A percentile compares a stretch with the other conserved stretches of the same genome.
Conservation (phyloP, 257 asterid genomes). For the Vinca minor region DNA sequence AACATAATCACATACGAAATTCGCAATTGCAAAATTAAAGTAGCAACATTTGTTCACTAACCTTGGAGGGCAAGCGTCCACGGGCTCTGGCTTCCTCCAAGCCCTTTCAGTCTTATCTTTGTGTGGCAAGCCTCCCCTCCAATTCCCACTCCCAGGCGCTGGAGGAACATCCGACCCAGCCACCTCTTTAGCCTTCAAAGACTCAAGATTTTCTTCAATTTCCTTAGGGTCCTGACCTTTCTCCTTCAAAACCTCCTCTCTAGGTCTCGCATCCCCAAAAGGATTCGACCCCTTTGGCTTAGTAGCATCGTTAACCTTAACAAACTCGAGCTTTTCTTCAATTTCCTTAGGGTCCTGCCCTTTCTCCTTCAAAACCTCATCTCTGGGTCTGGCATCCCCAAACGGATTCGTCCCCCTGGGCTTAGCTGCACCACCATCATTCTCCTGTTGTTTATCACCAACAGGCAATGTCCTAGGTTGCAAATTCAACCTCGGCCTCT, state of each 20-base stretch:
- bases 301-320: too few relatives aligned
- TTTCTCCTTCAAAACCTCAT: conserved; percentile 92
- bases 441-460: conserved; percentile 24
- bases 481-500: conserved; percentile 60
- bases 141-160: conserved; percentile 37
- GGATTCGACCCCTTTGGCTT: conserved; percentile 87
- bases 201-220: conserved; percentile 39
- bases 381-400: conserved; percentile 93
- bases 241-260: conserved; percentile 96
- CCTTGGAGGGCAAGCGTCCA: conserved; percentile 58
- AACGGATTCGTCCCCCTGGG: conserved; percentile 71
- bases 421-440: conserved; percentile 29
- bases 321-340: conserved; percentile 64
- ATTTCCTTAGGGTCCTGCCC: conserved; percentile 90
- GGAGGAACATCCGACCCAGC: conserved; percentile 28
- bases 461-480: conserved; percentile 35
- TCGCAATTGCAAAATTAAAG: not conserved
- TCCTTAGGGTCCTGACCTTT: conserved; percentile 92
- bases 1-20: not conserved
- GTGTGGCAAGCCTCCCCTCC: conserved; percentile 38
- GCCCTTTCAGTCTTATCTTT: conserved; percentile 47
- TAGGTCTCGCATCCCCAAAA: conserved; percentile 87
- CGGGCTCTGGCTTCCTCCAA: conserved; percentile 67
- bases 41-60: conserved; percentile 15
- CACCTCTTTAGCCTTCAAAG: conserved; percentile 43